These are phyloP conservation scores for Rubia tinctorum DNA, from an alignment of 305 asterid genomes.

Conservation along the genomic window DNA sequence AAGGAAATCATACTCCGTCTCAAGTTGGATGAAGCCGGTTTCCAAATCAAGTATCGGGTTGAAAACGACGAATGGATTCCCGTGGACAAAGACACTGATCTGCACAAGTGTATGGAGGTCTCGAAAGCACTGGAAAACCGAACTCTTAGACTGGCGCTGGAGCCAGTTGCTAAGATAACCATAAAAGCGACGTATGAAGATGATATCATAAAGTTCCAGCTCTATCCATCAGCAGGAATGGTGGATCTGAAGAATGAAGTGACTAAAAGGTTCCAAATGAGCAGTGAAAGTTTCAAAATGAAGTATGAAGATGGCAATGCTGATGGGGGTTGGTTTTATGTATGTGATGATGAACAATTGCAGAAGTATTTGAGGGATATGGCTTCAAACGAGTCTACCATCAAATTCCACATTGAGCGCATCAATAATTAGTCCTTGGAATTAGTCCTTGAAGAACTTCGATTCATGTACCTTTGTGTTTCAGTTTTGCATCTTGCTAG, in stretches of 20 bases:
- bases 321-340: conserved; percentile 4
- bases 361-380: conserved; percentile 8
- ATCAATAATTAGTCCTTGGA: not conserved
- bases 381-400: not conserved
- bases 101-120: conserved; percentile 5
- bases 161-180: conserved; percentile 3
- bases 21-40: conserved; percentile 6
- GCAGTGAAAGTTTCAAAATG: conserved; percentile 13
- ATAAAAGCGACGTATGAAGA: conserved; percentile 16
- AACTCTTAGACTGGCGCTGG: conserved; percentile 13
- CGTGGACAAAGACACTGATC: conserved; percentile 13
- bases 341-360: conserved; percentile 14
- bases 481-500: not conserved
- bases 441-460: not conserved
- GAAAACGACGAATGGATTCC: conserved; percentile 10
- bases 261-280: conserved; percentile 14
- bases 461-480: not conserved
- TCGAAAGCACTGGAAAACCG: conserved; percentile 13
- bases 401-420: not conserved
- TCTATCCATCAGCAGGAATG: conserved; percentile 10
- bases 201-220: conserved; percentile 17
- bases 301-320: conserved; percentile 16
- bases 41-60: conserved; percentile 9
- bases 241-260: conserved; percentile 19
- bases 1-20: conserved; percentile 15